A percentile compares a stretch with the other conserved stretches of the same genome.
Conservation (phyloP, 192 early-diverging fungal genomes). For the Oehlia diaphana region DNA sequence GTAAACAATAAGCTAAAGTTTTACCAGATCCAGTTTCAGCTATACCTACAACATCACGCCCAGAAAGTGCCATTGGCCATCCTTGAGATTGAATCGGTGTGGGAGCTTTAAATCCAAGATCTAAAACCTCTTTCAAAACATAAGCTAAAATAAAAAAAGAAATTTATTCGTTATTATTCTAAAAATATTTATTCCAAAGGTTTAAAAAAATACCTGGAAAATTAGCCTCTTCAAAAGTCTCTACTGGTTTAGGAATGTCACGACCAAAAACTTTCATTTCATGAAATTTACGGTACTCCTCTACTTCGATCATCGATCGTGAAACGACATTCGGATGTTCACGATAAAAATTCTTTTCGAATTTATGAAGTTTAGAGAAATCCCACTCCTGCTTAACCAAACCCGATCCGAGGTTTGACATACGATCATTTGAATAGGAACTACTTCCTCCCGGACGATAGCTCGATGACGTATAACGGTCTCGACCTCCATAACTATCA, state of each 20-base stretch:
- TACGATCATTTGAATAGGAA: slow-evolving; percentile 48
- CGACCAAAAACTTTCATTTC: slow-evolving; percentile 84
- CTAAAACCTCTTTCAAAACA: slow-evolving; percentile 83
- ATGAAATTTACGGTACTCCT: slow-evolving; percentile 71
- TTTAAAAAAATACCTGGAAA: slow-evolving; percentile 66
- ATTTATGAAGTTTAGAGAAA: slow-evolving; percentile 62
- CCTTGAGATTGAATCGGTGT: slow-evolving; percentile 97
- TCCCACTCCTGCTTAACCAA: slow-evolving; percentile 72
- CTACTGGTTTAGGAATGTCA: slow-evolving; percentile 89
- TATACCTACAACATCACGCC: slow-evolving; percentile 91
- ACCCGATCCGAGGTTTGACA: slow-evolving; percentile 56
- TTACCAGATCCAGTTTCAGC: slow-evolving; percentile 92
- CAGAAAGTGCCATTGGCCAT: slow-evolving; percentile 97
- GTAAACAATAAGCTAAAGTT: slow-evolving; percentile 91
- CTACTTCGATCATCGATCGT: slow-evolving; percentile 71
- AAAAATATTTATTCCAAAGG: not conserved
- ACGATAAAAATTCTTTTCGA: slow-evolving; percentile 98
- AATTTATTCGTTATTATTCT: not conserved
- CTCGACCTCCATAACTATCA: slow-evolving; percentile 39
- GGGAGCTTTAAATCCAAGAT: slow-evolving; percentile 83
- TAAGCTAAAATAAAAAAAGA: slow-evolving; percentile 50
- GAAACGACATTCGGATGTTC: slow-evolving; percentile 74
- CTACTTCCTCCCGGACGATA: slow-evolving; percentile 44
- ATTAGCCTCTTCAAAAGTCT: slow-evolving; percentile 85
- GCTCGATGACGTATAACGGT: slow-evolving; percentile 23